Percentiles rank a stretch among this genome's conserved stretches.
phyloP scores from a whole-genome alignment of 306 rosid genomes.

The Geum urbanum region DNA sequence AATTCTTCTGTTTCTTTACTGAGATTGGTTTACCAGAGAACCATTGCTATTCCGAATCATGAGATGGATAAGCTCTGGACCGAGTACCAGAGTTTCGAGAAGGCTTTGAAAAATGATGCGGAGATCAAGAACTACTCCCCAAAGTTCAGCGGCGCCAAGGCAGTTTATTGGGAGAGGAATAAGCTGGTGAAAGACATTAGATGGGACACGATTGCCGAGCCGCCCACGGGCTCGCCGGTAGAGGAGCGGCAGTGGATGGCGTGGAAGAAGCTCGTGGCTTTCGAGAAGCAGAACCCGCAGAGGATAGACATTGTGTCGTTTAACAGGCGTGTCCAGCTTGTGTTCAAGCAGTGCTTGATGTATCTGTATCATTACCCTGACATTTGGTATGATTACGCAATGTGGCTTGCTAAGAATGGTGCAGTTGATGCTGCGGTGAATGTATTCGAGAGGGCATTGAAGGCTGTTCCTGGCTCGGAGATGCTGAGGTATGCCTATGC shows the following conservation, averaged over 20 bases:
- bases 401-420: conserved; percentile 83
- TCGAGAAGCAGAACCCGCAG: conserved; percentile 92
- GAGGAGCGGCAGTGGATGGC: conserved; percentile 83
- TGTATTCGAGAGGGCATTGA: conserved; percentile 79
- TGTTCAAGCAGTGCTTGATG: conserved; percentile 90
- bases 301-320: conserved; percentile 75
- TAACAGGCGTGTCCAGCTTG: conserved; percentile 68
- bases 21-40: conserved; percentile 63
- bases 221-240: conserved; percentile 71
- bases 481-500: conserved; percentile 87
- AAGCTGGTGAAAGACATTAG: conserved; percentile 32
- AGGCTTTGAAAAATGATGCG: conserved; percentile 62
- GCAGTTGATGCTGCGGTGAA: conserved; percentile 76
- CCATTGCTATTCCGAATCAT: conserved; percentile 76
- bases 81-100: conserved; percentile 82
- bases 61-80: conserved; percentile 83
- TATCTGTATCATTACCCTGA: conserved; percentile 82
- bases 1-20: conserved; percentile 18
- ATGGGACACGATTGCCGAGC: conserved; percentile 76
- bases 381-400: conserved; percentile 85
- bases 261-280: conserved; percentile 71
- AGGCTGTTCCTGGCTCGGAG: conserved; percentile 87
- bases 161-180: conserved; percentile 80
- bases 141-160: conserved; percentile 66
- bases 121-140: conserved; percentile 63